Evolutionary conservation across 805 yeast genomes (phyloP).

Genomic region (Pichia scutulata): DNA sequence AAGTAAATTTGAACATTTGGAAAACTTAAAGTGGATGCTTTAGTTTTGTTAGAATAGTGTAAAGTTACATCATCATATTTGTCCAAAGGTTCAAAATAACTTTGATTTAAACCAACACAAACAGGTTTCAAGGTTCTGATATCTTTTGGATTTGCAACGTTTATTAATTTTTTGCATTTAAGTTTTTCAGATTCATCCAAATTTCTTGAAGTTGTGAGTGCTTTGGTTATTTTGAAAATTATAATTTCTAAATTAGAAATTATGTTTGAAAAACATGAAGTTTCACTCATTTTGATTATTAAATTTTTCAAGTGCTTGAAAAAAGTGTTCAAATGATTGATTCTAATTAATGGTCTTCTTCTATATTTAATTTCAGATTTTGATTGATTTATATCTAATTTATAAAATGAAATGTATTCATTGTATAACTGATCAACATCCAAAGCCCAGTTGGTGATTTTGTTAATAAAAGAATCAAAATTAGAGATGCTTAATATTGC

Average conservation of each 20-base stretch:
- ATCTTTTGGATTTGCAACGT: conserved; percentile 21
- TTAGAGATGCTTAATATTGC: conserved; percentile 11
- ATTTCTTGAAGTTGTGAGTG: conserved; percentile 15
- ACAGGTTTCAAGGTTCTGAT: conserved; percentile 15
- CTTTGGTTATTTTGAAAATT: conserved; percentile 13
- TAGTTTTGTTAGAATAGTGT: conserved; percentile 21
- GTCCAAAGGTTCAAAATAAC: neutral
- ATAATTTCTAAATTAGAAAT: conserved; percentile 21
- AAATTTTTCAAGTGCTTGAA: conserved; percentile 17
- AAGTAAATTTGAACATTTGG: conserved; percentile 16
- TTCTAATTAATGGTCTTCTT: conserved; percentile 26
- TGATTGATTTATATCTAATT: conserved; percentile 18
- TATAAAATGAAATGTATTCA: conserved; percentile 19
- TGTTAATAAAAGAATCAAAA: conserved; percentile 8
- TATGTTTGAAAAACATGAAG: conserved; percentile 15
- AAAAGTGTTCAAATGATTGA: conserved; percentile 21
- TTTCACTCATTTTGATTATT: conserved; percentile 15
- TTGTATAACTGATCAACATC: conserved; percentile 15
- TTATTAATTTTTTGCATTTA: conserved; percentile 12
- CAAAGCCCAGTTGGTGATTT: conserved; percentile 23
- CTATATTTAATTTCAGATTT: conserved; percentile 23
- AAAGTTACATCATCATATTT: conserved; percentile 1
- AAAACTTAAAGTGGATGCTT: conserved; percentile 18
- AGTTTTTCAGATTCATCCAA: conserved; percentile 20
- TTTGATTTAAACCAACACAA: conserved; percentile 14